Conservation (phyloP, 805 yeast species). For the Starmerella stellata region DNA sequence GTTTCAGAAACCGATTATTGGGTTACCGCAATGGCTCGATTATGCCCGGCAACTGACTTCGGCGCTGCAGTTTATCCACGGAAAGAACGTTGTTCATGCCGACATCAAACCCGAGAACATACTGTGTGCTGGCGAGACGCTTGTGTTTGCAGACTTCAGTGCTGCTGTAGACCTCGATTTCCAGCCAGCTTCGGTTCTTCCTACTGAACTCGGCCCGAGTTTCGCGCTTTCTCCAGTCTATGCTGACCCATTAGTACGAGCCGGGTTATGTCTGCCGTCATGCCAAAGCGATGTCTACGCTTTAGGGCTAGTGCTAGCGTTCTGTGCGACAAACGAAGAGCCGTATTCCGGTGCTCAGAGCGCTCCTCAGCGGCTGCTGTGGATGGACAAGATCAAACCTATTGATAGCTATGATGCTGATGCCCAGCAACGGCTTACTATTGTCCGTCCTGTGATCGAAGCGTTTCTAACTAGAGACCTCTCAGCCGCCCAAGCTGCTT, state of each 20-base stretch:
- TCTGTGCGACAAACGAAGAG: slow-evolving; percentile 30
- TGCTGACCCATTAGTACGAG: slow-evolving; percentile 32
- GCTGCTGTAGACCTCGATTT: slow-evolving; percentile 11
- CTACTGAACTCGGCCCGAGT: slow-evolving; percentile 10
- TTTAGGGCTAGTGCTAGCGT: slow-evolving; percentile 30
- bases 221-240: slow-evolving; percentile 26
- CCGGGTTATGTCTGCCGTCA: slow-evolving; percentile 18
- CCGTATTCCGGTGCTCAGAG: slow-evolving; percentile 27
- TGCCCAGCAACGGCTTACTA: slow-evolving; percentile 7
- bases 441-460: slow-evolving; percentile 10
- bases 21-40: slow-evolving; percentile 15
- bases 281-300: slow-evolving; percentile 31
- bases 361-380: slow-evolving; percentile 20
- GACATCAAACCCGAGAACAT: slow-evolving; percentile 34
- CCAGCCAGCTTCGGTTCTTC: slow-evolving; percentile 11
- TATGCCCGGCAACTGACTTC: slow-evolving; percentile 18
- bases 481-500: background rate
- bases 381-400: slow-evolving; percentile 20
- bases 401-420: slow-evolving; percentile 18
- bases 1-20: slow-evolving; percentile 15
- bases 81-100: slow-evolving; percentile 27
- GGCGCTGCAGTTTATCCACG: slow-evolving; percentile 17
- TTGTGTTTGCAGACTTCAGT: slow-evolving; percentile 34
- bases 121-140: slow-evolving; percentile 19
- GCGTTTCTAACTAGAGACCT: background rate